These are phyloP conservation scores for Aspergillus hortae DNA, from an alignment of 2,329 filamentous ascomycete species.

Conservation along the genomic window DNA sequence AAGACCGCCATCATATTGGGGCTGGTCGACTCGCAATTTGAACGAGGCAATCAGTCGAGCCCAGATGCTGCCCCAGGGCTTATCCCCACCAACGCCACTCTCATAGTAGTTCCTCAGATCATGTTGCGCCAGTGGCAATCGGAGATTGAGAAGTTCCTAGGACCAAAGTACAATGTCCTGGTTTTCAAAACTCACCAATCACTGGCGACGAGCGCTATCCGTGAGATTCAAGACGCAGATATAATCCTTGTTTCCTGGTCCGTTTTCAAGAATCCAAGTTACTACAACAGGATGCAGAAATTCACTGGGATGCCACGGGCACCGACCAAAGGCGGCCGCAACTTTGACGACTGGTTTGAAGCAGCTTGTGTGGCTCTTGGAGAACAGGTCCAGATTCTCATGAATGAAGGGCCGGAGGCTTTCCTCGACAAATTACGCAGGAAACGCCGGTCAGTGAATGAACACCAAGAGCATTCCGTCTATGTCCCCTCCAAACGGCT, in stretches of 20 bases:
- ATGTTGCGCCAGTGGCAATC: slow-evolving; percentile 57
- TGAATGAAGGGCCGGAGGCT: slow-evolving; percentile 22
- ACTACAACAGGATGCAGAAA: slow-evolving; percentile 48
- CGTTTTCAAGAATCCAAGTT: slow-evolving; percentile 46
- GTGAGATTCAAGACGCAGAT: slow-evolving; percentile 46
- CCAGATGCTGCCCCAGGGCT: slow-evolving; percentile 16
- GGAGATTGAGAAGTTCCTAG: slow-evolving; percentile 53
- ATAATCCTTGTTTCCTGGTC: slow-evolving; percentile 56
- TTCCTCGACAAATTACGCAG: slow-evolving; percentile 30
- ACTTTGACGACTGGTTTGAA: slow-evolving; percentile 54
- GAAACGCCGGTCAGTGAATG: slow-evolving; percentile 27
- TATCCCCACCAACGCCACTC: slow-evolving; percentile 52
- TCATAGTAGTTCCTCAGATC: slow-evolving; percentile 57
- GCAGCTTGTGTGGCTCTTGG: slow-evolving; percentile 42
- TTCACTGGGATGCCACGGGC: slow-evolving; percentile 49
- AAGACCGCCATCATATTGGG: slow-evolving; percentile 62
- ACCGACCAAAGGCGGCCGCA: slow-evolving; percentile 41
- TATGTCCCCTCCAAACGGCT: slow-evolving; percentile 33
- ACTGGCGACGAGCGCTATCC: slow-evolving; percentile 42
- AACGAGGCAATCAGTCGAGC: slow-evolving; percentile 15
- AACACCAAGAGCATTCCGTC: slow-evolving; percentile 38
- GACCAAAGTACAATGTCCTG: slow-evolving; percentile 42
- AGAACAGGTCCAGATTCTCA: slow-evolving; percentile 38
- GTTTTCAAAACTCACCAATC: slow-evolving; percentile 38
- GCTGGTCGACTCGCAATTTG: slow-evolving; percentile 49